Conservation (phyloP, 345 rosid genomes). For the Eucalyptus polybractea region DNA sequence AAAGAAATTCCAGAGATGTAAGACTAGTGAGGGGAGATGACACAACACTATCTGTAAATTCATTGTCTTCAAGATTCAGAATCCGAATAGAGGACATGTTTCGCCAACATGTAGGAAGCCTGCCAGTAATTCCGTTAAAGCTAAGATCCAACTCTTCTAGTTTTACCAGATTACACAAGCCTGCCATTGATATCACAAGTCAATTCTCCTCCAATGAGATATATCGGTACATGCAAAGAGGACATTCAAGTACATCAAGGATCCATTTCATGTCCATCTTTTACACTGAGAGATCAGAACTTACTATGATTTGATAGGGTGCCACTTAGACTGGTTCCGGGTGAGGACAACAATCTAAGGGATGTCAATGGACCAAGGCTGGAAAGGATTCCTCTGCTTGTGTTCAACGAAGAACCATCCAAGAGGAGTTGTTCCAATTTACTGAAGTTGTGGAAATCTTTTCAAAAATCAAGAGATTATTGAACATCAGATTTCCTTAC, state of each 20-base stretch:
- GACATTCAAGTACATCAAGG: not conserved
- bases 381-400: not conserved
- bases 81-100: not conserved
- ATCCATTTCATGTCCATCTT: not conserved
- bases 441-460: not conserved
- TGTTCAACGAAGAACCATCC: not conserved
- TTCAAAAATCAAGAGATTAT: fast-evolving
- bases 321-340: fast-evolving
- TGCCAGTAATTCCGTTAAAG: fast-evolving
- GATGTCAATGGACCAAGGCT: fast-evolving
- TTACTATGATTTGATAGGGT: not conserved
- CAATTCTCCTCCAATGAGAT: fast-evolving
- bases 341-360: not conserved
- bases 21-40: not conserved
- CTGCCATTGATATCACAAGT: not conserved
- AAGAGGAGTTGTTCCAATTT: not conserved
- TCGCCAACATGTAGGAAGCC: not conserved
- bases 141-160: not conserved
- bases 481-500: not conserved
- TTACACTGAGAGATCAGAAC: not conserved
- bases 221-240: not conserved
- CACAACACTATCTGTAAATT: no score
- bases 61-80: not conserved
- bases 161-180: not conserved
- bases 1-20: not conserved